These are phyloP conservation scores for Paulownia fortunei DNA, from an alignment of 257 asterid genomes.

Conservation along the genomic window DNA sequence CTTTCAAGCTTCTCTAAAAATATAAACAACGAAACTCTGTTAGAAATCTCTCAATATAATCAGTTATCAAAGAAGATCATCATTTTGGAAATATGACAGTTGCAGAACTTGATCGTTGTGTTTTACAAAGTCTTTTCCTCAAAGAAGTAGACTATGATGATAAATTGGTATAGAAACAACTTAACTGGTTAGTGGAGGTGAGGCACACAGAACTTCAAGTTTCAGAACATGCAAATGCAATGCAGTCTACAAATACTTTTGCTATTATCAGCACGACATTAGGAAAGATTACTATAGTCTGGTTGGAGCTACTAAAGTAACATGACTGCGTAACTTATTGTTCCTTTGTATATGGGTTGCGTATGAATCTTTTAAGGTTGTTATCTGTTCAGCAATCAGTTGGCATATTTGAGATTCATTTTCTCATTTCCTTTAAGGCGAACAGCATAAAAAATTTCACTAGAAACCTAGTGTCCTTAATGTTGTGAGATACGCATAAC, in stretches of 20 bases:
- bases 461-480: no score
- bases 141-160: not conserved
- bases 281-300: no score
- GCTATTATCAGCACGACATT: conserved; percentile 14
- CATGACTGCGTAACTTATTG: not conserved
- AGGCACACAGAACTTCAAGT: not conserved
- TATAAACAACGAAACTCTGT: conserved; percentile 3
- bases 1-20: conserved; percentile 83
- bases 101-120: not conserved
- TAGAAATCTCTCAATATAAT: conserved; percentile 10
- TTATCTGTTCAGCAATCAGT: no score
- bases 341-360: no score
- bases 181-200: no score
- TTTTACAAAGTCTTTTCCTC: not conserved
- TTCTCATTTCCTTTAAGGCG: no score
- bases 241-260: not conserved
- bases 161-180: no score
- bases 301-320: not conserved
- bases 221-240: not conserved
- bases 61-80: not conserved
- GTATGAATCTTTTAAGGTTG: no score
- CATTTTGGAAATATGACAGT: not conserved
- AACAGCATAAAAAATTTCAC: no score
- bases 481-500: no score
- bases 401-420: no score